These are phyloP conservation scores for Benincasa hispida DNA, from an alignment of 306 rosid species.

Conservation along the genomic window DNA sequence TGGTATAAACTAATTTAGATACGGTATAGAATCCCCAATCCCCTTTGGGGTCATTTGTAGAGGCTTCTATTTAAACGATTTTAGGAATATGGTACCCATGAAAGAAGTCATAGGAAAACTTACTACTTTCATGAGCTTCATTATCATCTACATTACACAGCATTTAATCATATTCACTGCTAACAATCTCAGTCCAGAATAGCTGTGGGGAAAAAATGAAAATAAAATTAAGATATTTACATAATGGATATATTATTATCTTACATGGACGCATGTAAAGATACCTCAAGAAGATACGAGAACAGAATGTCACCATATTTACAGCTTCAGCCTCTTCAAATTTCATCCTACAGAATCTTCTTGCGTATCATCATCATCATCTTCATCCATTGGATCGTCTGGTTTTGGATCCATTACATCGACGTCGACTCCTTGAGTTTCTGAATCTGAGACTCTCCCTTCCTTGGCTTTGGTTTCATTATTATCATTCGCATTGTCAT, in stretches of 20 bases:
- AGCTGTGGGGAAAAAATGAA: not conserved
- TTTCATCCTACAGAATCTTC: constrained; percentile 41
- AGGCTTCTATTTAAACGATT: not conserved
- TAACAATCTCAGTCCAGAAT: not conserved
- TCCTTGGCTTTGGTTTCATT: constrained; percentile 15
- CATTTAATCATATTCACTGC: not conserved
- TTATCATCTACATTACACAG: not conserved
- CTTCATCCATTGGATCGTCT: constrained; percentile 59
- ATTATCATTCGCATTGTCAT: constrained; percentile 17
- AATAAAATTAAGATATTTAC: not conserved
- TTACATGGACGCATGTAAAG: not conserved
- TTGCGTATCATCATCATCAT: constrained; percentile 47
- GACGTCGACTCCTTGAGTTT: constrained; percentile 39
- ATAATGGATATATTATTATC: not conserved
- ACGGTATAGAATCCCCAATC: not conserved
- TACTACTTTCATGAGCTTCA: not conserved
- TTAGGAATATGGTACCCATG: not conserved
- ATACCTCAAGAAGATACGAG: not conserved
- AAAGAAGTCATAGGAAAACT: not conserved
- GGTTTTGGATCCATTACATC: constrained; percentile 27
- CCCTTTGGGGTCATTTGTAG: not conserved
- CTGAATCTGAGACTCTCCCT: constrained; percentile 51
- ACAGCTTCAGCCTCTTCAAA: constrained; percentile 10
- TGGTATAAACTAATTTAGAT: not conserved
- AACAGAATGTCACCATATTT: not conserved